A percentile compares a stretch with the other conserved stretches of the same genome.
phyloP scores from a whole-genome alignment of 768 basidiomycete genomes.

The Asterophora lycoperdoides region DNA sequence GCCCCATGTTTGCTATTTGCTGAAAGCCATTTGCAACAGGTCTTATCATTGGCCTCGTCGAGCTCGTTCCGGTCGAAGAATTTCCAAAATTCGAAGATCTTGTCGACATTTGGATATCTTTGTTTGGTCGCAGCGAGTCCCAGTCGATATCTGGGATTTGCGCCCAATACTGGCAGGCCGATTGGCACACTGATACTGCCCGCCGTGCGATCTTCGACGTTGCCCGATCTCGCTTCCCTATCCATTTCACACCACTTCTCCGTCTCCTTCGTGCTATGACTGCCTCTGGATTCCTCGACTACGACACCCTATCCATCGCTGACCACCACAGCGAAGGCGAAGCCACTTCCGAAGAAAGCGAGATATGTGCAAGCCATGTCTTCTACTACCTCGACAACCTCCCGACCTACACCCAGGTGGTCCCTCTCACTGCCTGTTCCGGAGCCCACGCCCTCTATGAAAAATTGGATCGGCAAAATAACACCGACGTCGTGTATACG shows the following conservation, averaged over 20 bases:
- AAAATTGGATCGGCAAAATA: constrained; percentile 57
- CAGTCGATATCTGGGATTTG: constrained; percentile 65
- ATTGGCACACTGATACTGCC: constrained; percentile 61
- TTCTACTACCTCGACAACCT: constrained; percentile 74
- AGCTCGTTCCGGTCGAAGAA: constrained; percentile 71
- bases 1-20: too few species aligned
- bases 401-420: constrained; percentile 69
- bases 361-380: constrained; percentile 62
- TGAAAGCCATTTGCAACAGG: constrained; percentile 41
- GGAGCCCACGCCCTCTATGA: constrained; percentile 75
- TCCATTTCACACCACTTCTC: constrained; percentile 66
- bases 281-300: constrained; percentile 71
- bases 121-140: constrained; percentile 75
- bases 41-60: constrained; percentile 68
- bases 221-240: constrained; percentile 77
- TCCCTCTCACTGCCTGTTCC: constrained; percentile 56
- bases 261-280: constrained; percentile 75
- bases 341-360: constrained; percentile 42
- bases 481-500: constrained; percentile 51
- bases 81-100: constrained; percentile 70
- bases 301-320: constrained; percentile 58
- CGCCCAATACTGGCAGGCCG: constrained; percentile 77
- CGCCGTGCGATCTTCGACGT: constrained; percentile 83
- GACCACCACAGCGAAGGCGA: constrained; percentile 40
- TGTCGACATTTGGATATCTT: constrained; percentile 71